Conservation (phyloP, 2,329 filamentous ascomycete species). For the Epichloe typhina region DNA sequence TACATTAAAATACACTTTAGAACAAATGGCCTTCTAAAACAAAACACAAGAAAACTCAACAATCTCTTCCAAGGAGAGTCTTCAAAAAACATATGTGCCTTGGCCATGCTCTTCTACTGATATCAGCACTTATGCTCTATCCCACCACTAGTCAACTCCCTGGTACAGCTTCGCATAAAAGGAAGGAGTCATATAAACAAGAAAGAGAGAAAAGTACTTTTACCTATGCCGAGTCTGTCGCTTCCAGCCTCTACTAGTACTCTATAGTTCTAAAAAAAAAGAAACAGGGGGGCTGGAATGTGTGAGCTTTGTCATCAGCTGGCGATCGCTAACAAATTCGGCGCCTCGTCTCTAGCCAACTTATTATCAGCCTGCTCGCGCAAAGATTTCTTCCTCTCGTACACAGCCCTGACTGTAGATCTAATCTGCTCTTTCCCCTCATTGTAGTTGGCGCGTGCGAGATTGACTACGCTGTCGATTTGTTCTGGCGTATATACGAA, state of each 20-base stretch:
- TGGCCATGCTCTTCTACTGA: background rate
- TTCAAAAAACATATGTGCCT: background rate
- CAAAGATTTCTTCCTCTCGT: conserved; percentile 72
- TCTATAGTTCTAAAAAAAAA: background rate
- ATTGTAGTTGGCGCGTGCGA: conserved; percentile 76
- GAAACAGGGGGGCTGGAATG: background rate
- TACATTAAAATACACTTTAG: conserved; percentile 27
- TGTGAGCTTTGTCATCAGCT: background rate
- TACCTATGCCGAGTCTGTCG: too few relatives aligned
- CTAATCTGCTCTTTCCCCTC: conserved; percentile 71
- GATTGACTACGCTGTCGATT: conserved; percentile 68
- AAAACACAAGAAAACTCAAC: background rate
- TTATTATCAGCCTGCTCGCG: conserved; percentile 41
- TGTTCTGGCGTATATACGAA: conserved; percentile 90
- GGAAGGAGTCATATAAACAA: too few relatives aligned
- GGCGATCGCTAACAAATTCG: conserved; percentile 3
- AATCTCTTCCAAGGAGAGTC: background rate
- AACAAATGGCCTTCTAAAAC: conserved; percentile 14
- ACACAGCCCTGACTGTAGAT: conserved; percentile 72
- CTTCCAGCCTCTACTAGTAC: too few relatives aligned
- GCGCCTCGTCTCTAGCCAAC: conserved; percentile 19
- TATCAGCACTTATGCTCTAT: background rate
- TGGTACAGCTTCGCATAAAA: background rate
- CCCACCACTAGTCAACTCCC: background rate
- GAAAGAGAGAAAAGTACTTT: too few relatives aligned